These are phyloP conservation scores for Prinsepia uniflora DNA, from an alignment of 306 rosid genomes.

Conservation along the genomic window DNA sequence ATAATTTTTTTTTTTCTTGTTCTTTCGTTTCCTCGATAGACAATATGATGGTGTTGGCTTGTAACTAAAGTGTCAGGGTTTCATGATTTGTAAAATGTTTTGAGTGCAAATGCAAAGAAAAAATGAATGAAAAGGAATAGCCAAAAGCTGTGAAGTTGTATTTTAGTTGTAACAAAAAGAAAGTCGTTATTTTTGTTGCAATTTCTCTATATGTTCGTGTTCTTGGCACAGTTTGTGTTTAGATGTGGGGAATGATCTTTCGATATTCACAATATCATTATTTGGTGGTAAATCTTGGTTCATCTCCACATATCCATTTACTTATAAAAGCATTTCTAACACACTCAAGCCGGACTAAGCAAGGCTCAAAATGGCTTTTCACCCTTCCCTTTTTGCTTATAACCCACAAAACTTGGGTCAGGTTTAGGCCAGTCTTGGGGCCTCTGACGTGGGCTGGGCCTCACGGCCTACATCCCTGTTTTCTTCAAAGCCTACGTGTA, in stretches of 20 bases:
- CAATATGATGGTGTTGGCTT: slow-evolving; percentile 32
- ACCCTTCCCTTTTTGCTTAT: no score
- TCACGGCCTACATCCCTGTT: no score
- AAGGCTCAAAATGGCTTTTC: no score
- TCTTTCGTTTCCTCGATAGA: background rate
- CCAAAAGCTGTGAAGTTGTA: slow-evolving; percentile 13
- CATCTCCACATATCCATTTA: no score
- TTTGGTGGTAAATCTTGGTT: background rate
- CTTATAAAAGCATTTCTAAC: no score
- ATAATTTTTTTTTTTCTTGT: slow-evolving; percentile 2
- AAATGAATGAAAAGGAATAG: background rate
- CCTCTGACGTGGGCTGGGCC: no score
- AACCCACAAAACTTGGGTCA: no score
- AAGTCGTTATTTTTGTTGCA: background rate
- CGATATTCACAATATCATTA: background rate
- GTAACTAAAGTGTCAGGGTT: slow-evolving; percentile 27
- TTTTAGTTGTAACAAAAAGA: background rate
- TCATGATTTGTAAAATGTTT: slow-evolving; percentile 38
- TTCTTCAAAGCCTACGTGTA: no score
- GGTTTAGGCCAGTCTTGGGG: no score
- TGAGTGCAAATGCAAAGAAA: slow-evolving; percentile 21
- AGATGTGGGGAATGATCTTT: background rate
- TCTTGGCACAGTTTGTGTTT: background rate
- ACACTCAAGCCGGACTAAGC: no score
- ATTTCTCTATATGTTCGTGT: background rate